phyloP scores from a whole-genome alignment of 2,329 filamentous ascomycete genomes.

The Mariannaea elegans region DNA sequence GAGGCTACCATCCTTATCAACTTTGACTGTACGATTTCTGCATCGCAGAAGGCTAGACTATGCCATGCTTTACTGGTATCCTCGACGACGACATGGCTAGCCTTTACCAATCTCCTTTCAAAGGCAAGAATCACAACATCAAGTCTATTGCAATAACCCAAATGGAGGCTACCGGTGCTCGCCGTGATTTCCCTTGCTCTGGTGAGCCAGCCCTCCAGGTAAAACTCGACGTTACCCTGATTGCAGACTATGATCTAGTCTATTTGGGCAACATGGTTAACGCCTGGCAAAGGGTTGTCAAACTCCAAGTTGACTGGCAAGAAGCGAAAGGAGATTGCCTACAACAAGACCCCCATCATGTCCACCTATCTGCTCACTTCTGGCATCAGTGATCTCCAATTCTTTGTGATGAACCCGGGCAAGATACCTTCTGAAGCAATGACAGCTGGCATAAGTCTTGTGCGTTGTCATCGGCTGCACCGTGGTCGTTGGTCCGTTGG shows the following conservation, averaged over 20 bases:
- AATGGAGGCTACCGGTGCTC: slow-evolving; percentile 95
- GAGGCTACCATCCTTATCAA: slow-evolving; percentile 87
- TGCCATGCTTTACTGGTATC: slow-evolving; percentile 72
- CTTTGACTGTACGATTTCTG: slow-evolving; percentile 76
- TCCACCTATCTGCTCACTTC: slow-evolving; percentile 96
- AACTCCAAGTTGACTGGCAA: slow-evolving; percentile 65
- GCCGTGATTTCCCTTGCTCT: slow-evolving; percentile 94
- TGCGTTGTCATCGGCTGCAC: too few species aligned
- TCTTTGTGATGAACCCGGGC: slow-evolving; percentile 91
- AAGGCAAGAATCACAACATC: slow-evolving; percentile 78
- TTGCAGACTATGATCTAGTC: slow-evolving; percentile 89
- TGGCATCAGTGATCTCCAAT: slow-evolving; percentile 92
- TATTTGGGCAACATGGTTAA: slow-evolving; percentile 98
- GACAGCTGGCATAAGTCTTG: too few species aligned
- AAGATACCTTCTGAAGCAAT: too few species aligned
- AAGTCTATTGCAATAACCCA: slow-evolving; percentile 90
- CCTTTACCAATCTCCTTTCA: slow-evolving; percentile 96
- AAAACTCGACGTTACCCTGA: slow-evolving; percentile 87
- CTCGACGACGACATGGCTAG: slow-evolving; percentile 97
- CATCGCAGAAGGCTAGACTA: slow-evolving; percentile 77
- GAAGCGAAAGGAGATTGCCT: slow-evolving; percentile 86
- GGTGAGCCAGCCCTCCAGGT: slow-evolving; percentile 96
- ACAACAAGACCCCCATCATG: slow-evolving; percentile 93
- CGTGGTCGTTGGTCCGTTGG: too few species aligned
- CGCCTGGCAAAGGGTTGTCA: slow-evolving; percentile 77